phyloP scores from a whole-genome alignment of 495 filamentous ascomycete genomes.

The Aspergillus panamensis region DNA sequence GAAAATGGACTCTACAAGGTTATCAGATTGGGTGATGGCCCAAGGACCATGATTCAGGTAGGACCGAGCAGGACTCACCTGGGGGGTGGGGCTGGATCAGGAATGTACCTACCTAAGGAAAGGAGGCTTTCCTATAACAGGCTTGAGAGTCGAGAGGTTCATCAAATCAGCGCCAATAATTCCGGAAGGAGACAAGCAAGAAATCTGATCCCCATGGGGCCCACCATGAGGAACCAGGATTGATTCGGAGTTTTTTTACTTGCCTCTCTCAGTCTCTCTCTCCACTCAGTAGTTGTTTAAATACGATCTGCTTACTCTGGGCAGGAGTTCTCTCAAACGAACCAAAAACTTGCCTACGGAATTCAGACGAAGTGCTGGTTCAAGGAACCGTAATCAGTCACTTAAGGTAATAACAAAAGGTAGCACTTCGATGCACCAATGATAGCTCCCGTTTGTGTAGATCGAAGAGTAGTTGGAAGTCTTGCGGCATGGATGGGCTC shows the following conservation, averaged over 20 bases:
- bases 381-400: background rate
- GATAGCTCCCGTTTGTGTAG: background rate
- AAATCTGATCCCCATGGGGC: background rate
- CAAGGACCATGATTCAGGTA: background rate
- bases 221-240: background rate
- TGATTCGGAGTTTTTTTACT: slow-evolving; percentile 1
- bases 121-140: too few species aligned
- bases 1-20: slow-evolving; percentile 3
- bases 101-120: background rate
- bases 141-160: background rate
- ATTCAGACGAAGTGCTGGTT: background rate
- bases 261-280: background rate
- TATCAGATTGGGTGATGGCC: slow-evolving; percentile 9
- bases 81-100: background rate
- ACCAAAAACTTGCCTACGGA: background rate
- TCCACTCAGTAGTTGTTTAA: background rate
- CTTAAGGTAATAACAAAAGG: background rate
- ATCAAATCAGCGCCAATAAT: background rate
- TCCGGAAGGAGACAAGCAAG: background rate
- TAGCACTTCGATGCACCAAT: background rate
- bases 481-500: background rate
- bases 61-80: background rate
- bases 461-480: background rate
- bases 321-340: background rate
- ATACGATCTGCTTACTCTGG: background rate